Evolutionary conservation across 1,139 yeast species (phyloP), one percentile per base, ranked within the genome.

Genomic region (Geotrichum histeridarum): DNA sequence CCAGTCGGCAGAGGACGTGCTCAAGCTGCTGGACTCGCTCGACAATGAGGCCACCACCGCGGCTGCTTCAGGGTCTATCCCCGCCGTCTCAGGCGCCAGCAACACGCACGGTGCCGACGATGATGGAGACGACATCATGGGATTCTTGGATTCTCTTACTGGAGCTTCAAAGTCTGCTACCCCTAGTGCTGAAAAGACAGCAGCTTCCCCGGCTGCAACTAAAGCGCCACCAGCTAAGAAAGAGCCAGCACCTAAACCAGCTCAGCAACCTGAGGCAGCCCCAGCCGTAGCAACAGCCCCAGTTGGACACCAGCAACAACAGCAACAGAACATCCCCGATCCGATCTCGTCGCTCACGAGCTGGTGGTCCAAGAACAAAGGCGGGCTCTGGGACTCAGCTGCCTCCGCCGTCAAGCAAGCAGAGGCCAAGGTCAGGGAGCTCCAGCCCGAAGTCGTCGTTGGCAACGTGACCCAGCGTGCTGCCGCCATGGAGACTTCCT

Each of bases 21-120:
- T 91, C 61, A 95, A 91, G 63, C 86, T 93, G 68, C 78, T 93
- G 64, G 94, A 91, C 66, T 86, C 96, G 1, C 77, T 93, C 48
- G 97, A 96, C 9, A 89, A 84, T 57, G 78, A 82, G 36, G 63
- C 59, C 35, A 76, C 76, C 9, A 68, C 67, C 39, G 73, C 75
- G 8, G 56, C 61, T 9, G 58, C 41, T 56, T 56, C 48, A 54
- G 57, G 36, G 53, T 59, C 50, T 48, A 48, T 44, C 14, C 48
- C 54, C 1, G 55, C 60, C 43, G 62, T 61, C 33, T 61, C 59
- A 33, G 66, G 59, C 39, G 66, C 65, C 46, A 66, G 66, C 7
- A 57, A 60, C 39, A 56, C 64, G 8, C 62, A 63, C 35, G 51
- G 59, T 49, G 51, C 56, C 51, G 63, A 63, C n/a, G 79, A 77